Evolutionary conservation across 2,329 filamentous ascomycete genomes (phyloP), one percentile per base, ranked within the genome.

Genomic region (Chaetoscypha palmicola): DNA sequence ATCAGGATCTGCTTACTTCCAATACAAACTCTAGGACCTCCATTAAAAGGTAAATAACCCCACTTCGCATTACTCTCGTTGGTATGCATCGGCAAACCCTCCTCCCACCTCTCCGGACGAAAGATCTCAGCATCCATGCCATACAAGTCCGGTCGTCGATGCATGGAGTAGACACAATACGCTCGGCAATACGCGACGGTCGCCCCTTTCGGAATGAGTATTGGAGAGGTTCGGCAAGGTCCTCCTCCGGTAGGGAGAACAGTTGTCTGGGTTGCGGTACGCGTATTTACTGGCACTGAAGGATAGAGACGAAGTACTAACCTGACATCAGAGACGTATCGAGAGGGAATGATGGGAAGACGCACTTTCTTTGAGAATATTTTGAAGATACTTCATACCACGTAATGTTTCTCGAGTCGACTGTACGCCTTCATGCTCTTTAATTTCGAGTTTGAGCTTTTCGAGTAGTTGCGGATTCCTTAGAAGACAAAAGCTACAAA

Each of bases 1-100:
- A n/a, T n/a, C n/a, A n/a, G n/a, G n/a, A n/a, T n/a, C n/a, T n/a
- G n/a, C n/a, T n/a, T n/a, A n/a, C n/a, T n/a, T n/a, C 86, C 86
- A 1, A 91, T 83, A 45, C 82, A 86, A 0, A 81, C 72, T 3
- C 83, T 65, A 0, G 82, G 80, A 0, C 82, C 82, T 19, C 79
- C 68, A 52, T 81, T 85, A 58, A 91, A 92, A 0, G 82, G 82
- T 26, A 86, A 80, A 47, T 86, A 87, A 0, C 84, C 86, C 64
- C 89, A 85, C 35, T 75, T 64, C 14, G 46, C 17, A 21, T 36
- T 39, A 19, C 32, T 39, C 0, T 76, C 50, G 0, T 81, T 86
- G 1, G 74, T 52, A n/a, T n/a, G n/a, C n/a, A n/a, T n/a, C n/a
- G n/a, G n/a, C n/a, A n/a, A n/a, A n/a, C n/a, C n/a, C 10, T 70